A percentile compares a stretch with the other conserved stretches of the same genome.
Conservation (phyloP, 1,139 yeast genomes). For the Hemisphaericaspora xylofermentans region DNA sequence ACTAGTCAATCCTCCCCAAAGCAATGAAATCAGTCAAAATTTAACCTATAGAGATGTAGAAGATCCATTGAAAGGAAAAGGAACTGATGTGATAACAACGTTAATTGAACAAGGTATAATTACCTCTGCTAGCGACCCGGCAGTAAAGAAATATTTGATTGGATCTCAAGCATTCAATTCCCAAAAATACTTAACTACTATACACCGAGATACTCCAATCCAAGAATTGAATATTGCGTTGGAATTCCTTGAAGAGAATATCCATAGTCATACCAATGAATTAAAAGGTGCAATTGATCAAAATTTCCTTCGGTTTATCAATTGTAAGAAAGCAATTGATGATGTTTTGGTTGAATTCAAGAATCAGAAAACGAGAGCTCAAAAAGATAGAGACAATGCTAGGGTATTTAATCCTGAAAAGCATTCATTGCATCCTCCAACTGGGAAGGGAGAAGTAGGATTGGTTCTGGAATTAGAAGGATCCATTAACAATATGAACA, state of each 20-base stretch:
- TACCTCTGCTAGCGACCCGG: conserved; percentile 40
- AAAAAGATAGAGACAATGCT: conserved; percentile 35
- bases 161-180: conserved; percentile 75
- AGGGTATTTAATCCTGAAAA: conserved; percentile 41
- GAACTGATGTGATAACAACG: conserved; percentile 42
- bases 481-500: conserved; percentile 47
- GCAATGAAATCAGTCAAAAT: conserved; percentile 17
- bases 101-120: conserved; percentile 40
- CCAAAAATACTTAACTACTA: conserved; percentile 61
- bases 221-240: conserved; percentile 59
- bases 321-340: conserved; percentile 62
- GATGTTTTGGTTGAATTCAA: conserved; percentile 35
- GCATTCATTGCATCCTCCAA: conserved; percentile 18
- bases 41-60: conserved; percentile 22
- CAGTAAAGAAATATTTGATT: conserved; percentile 56
- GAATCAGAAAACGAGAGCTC: conserved; percentile 36
- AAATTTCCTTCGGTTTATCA: conserved; percentile 73
- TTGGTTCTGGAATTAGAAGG: conserved; percentile 40
- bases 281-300: conserved; percentile 66
- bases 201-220: conserved; percentile 71
- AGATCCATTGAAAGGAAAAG: conserved; percentile 59
- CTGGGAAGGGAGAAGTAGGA: conserved; percentile 4
- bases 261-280: conserved; percentile 64
- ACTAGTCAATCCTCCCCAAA: conserved; percentile 20
- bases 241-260: conserved; percentile 56